Percentiles rank a stretch among this genome's conserved stretches.
Evolutionary conservation across 768 basidiomycete genomes (phyloP).

Genomic region (Jaapia argillacea): DNA sequence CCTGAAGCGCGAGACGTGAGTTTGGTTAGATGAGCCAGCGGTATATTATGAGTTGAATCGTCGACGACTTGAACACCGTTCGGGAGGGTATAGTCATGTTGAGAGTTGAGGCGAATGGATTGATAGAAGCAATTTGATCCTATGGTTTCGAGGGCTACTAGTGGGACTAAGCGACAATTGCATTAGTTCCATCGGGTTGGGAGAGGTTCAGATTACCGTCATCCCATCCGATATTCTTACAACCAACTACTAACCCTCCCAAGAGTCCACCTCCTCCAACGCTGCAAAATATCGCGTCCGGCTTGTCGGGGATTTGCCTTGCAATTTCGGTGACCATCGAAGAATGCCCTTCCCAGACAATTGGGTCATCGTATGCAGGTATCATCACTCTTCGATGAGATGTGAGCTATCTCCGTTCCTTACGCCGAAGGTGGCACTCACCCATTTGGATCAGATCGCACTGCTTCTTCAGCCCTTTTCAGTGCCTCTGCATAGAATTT

Average conservation of each 20-base stretch:
- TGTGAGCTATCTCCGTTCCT: no score
- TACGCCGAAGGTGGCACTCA: conserved; percentile 29
- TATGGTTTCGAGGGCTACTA: conserved; percentile 60
- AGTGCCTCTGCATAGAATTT: conserved; percentile 49
- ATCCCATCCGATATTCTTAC: conserved; percentile 54
- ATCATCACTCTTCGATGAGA: conserved; percentile 62
- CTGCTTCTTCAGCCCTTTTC: conserved; percentile 29
- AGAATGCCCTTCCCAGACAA: conserved; percentile 70
- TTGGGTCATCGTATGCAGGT: conserved; percentile 61
- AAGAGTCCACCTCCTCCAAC: conserved; percentile 70
- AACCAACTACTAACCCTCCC: conserved; percentile 64
- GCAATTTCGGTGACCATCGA: conserved; percentile 61
- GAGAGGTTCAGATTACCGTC: conserved; percentile 34
- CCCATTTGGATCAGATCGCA: conserved; percentile 40
- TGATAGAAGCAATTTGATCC: conserved; percentile 71
- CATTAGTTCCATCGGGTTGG: neutral
- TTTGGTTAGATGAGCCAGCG: conserved; percentile 43
- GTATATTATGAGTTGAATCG: conserved; percentile 33
- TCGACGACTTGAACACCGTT: conserved; percentile 31
- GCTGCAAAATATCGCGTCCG: conserved; percentile 68
- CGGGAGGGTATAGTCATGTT: conserved; percentile 18
- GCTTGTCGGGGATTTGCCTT: conserved; percentile 32
- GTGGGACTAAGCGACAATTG: conserved; percentile 33
- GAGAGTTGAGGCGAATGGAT: conserved; percentile 47
- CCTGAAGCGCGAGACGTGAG: conserved; percentile 60